Base-by-base conservation (phyloP, 768 basidiomycete genomes). In the Tulasnella sp. region DNA sequence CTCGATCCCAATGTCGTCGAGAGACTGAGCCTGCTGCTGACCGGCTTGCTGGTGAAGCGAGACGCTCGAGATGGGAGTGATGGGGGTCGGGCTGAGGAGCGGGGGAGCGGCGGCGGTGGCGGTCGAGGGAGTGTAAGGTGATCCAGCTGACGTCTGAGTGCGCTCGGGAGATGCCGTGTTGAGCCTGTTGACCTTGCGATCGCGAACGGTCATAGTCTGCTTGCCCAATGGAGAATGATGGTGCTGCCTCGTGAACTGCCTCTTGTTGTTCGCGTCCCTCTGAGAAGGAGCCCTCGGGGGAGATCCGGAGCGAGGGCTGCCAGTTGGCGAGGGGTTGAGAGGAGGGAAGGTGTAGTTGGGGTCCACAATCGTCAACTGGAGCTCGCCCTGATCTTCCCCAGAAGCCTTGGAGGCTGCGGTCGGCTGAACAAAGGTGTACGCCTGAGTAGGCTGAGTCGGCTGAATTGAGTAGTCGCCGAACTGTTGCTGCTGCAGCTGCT, bases 311-410 rank as follows among this genome's bases (percentile, higher is more conserved):
- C 38, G 39, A 27, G 73, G 73, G 39, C 73, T 74, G 73, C 73
- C 44, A 40, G 38, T 74, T n/a, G 73, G 73, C 39, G 73, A 74
- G 14, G 38, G 38, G 44, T 31, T 46, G 18, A 40, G n/a, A 46
- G 78, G 71, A 74, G 78, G 78, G 71, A 79, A 79, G 73, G 78
- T 79, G 71, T 79, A 79, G 56, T 72, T 79, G 42, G 31, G 71
- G 9, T 79, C 78, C 42, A 79, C 71, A 46, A 79, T 72, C 31
- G 78, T 79, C 68, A 79, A 72, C 31, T 71, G 40, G 31, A 79
- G 73, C 40, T 74, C 46, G 42, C 78, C 73, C 40, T 48, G 40
- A 34, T 74, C 76, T 7, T 77, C 52, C 14, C 46, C 40, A 74
- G 40, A 40, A 36, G 36, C 34, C 52, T 40, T 56, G 40, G 56